Evolutionary conservation across 2,329 filamentous ascomycete genomes (phyloP).

Genomic region (Myriosclerotinia curreyana): DNA sequence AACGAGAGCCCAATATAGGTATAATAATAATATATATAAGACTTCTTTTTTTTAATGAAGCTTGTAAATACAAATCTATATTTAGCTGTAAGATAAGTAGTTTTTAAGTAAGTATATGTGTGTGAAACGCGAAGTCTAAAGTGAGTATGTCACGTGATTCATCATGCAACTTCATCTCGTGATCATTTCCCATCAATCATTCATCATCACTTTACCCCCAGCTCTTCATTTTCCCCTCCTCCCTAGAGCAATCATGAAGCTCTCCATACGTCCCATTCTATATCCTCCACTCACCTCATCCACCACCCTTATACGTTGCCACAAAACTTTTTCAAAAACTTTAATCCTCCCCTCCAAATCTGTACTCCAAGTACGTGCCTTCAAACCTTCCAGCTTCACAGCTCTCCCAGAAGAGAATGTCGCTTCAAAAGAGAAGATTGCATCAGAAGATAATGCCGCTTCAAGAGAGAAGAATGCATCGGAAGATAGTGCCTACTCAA

Average conservation of each 20-base stretch:
- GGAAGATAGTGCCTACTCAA: too few species aligned
- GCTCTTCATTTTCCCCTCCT: too few species aligned
- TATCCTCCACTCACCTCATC: fast-evolving
- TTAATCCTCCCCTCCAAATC: not conserved
- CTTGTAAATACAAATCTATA: too few species aligned
- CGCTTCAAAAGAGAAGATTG: not conserved
- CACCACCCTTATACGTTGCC: not conserved
- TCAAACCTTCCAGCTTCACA: not conserved
- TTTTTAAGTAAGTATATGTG: too few species aligned
- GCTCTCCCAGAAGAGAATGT: too few species aligned
- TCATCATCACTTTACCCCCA: not conserved
- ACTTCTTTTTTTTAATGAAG: too few species aligned
- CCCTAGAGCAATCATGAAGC: not conserved
- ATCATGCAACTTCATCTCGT: not conserved
- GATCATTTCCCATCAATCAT: not conserved
- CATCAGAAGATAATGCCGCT: not conserved
- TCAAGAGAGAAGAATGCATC: not conserved
- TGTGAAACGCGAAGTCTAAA: too few species aligned
- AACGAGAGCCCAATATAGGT: too few species aligned
- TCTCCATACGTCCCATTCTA: not conserved
- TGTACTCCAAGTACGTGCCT: not conserved
- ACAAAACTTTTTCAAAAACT: not conserved
- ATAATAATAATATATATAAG: too few species aligned
- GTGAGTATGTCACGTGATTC: not conserved
- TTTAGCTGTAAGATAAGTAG: too few species aligned